Evolutionary conservation across 306 rosid genomes (phyloP).

Genomic region (Quercus rubra): DNA sequence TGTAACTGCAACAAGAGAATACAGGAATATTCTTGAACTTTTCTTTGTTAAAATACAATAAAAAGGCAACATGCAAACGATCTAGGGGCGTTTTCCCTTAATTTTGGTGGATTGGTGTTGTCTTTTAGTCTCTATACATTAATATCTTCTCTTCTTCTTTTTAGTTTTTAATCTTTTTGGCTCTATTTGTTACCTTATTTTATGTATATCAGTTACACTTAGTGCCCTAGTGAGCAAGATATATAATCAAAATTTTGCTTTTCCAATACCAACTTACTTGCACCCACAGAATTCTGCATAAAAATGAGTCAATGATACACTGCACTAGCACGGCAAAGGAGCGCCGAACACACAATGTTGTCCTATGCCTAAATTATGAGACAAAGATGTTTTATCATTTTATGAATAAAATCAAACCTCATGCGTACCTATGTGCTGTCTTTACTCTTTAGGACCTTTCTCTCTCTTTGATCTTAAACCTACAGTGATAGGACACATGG

Average conservation of each 20-base stretch:
- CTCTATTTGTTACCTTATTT: not conserved
- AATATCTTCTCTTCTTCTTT: not conserved
- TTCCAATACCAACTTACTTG: too few relatives aligned
- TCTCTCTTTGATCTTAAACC: not conserved
- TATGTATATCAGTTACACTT: not conserved
- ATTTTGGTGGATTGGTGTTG: not conserved
- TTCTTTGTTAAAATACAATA: too few relatives aligned
- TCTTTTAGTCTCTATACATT: not conserved
- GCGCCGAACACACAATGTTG: not conserved
- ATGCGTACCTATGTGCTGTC: not conserved
- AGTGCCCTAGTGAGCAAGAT: not conserved
- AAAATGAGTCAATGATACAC: not conserved
- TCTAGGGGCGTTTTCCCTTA: not conserved
- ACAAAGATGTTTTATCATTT: too few relatives aligned
- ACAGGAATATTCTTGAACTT: too few relatives aligned
- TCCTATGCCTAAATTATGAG: too few relatives aligned
- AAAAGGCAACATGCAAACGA: not conserved
- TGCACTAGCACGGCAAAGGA: not conserved
- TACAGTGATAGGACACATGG: not conserved
- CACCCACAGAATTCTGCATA: not conserved
- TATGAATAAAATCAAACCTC: too few relatives aligned
- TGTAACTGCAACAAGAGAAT: too few relatives aligned
- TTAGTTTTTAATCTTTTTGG: not conserved
- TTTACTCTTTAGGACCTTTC: not conserved
- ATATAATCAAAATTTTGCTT: not conserved